These are phyloP conservation scores for Cutaneotrichosporon sp. DNA, from an alignment of 1,284 basidiomycete species.

Conservation along the genomic window DNA sequence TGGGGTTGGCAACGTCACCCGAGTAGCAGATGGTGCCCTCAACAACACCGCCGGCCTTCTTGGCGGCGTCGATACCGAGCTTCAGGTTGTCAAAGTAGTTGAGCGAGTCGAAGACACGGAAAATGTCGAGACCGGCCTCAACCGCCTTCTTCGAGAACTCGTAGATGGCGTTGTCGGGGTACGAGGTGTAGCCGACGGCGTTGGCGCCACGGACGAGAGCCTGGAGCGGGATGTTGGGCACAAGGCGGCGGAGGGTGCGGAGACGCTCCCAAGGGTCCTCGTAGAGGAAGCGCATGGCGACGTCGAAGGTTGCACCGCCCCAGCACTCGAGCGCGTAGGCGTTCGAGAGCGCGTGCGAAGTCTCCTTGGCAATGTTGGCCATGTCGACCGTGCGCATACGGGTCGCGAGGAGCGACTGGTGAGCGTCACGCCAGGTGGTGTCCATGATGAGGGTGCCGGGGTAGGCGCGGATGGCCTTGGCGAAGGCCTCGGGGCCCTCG, in stretches of 20 bases:
- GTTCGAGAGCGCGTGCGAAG: slow-evolving; percentile 89
- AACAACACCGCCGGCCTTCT: slow-evolving; percentile 98
- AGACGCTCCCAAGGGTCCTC: slow-evolving; percentile 99
- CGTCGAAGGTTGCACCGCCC: slow-evolving; percentile 99
- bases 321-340: slow-evolving; percentile 98
- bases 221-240: slow-evolving; percentile 98
- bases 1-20: slow-evolving; percentile 92
- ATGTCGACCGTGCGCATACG: slow-evolving; percentile 96
- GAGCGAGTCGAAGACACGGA: slow-evolving; percentile 98
- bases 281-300: slow-evolving; percentile 99
- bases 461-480: slow-evolving; percentile 95
- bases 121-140: slow-evolving; percentile 98
- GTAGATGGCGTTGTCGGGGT: slow-evolving; percentile 99
- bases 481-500: slow-evolving; percentile 96
- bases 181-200: slow-evolving; percentile 98
- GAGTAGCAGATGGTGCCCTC: slow-evolving; percentile 99
- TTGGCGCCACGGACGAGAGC: slow-evolving; percentile 98
- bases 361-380: slow-evolving; percentile 98
- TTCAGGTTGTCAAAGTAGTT: slow-evolving; percentile 97
- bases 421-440: slow-evolving; percentile 99
- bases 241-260: slow-evolving; percentile 88
- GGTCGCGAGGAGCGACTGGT: slow-evolving; percentile 96
- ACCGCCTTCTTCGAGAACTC: slow-evolving; percentile 98
- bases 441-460: slow-evolving; percentile 95
- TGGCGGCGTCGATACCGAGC: slow-evolving; percentile 97